Evolutionary conservation across 23 red algal genomes (phyloP).

Genomic region (Gracilaria caudata): DNA sequence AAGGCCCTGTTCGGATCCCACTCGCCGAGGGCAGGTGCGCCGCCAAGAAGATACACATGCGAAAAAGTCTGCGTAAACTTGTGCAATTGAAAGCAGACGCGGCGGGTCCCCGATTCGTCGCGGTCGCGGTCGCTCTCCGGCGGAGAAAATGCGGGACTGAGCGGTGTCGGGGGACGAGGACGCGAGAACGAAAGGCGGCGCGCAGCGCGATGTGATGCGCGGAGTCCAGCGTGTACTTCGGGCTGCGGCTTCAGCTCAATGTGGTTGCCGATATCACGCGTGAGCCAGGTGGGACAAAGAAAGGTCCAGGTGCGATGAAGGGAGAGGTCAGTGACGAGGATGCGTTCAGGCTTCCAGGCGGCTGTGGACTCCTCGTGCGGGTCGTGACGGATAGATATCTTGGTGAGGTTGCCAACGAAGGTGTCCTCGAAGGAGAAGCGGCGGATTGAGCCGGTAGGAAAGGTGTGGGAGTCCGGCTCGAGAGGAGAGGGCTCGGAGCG

Average conservation of each 20-base stretch:
- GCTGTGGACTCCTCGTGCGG: conserved; percentile 22
- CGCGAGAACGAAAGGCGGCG: conserved; percentile 24
- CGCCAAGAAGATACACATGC: conserved; percentile 64
- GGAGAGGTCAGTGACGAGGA: conserved; percentile 46
- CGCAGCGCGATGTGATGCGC: conserved; percentile 39
- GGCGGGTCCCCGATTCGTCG: conserved; percentile 39
- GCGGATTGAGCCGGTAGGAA: conserved; percentile 53
- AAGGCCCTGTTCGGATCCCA: conserved; percentile 52
- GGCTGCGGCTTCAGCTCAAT: conserved; percentile 39
- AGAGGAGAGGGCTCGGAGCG: conserved; percentile 7
- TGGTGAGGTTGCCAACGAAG: conserved; percentile 62
- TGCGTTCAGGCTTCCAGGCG: conserved; percentile 62
- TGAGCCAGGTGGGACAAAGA: conserved; percentile 38
- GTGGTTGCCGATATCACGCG: conserved; percentile 37
- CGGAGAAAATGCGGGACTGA: neutral
- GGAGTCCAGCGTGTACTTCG: conserved; percentile 42
- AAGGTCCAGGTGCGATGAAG: conserved; percentile 71
- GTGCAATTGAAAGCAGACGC: conserved; percentile 63
- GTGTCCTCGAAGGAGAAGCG: conserved; percentile 28
- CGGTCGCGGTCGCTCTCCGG: conserved; percentile 3
- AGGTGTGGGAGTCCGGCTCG: conserved; percentile 1
- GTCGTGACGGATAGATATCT: conserved; percentile 57
- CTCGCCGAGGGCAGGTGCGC: conserved; percentile 46
- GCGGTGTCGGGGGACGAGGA: neutral
- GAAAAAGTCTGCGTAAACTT: conserved; percentile 52